phyloP scores from a whole-genome alignment of 371 early-diverging fungal species.

The Haplosporangium sp. region DNA sequence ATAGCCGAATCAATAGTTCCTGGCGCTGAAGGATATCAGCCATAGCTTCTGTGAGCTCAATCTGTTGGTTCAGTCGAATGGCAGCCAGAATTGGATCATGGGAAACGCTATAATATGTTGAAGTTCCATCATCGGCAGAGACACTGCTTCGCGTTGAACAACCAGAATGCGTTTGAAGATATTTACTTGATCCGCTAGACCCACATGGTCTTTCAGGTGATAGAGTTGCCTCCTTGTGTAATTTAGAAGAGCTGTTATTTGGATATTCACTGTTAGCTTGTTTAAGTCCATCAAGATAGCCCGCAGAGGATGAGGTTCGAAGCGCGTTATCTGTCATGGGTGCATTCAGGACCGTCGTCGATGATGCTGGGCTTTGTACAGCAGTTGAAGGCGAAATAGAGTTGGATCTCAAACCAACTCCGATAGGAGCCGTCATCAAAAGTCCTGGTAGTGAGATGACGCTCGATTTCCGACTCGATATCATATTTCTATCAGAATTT shows the following conservation, averaged over 20 bases:
- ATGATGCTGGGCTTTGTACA: neutral
- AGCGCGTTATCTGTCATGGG: constrained; percentile 5
- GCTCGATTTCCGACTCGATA: constrained; percentile 27
- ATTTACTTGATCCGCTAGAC: constrained; percentile 6
- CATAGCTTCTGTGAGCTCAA: constrained; percentile 39
- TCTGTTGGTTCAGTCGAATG: constrained; percentile 25
- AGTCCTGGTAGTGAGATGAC: constrained; percentile 34
- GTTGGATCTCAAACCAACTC: constrained; percentile 10
- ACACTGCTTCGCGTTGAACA: constrained; percentile 34
- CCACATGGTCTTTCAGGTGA: constrained; percentile 2
- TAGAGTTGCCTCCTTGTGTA: neutral
- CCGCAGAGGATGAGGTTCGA: neutral
- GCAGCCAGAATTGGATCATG: constrained; percentile 32
- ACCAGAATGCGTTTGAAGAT: constrained; percentile 8
- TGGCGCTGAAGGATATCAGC: constrained; percentile 71
- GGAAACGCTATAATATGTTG: constrained; percentile 25
- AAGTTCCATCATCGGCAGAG: constrained; percentile 28
- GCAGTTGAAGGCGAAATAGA: neutral
- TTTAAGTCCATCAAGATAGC: neutral
- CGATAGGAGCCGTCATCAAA: constrained; percentile 29
- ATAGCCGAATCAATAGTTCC: constrained; percentile 66
- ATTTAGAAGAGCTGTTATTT: neutral
- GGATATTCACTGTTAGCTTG: neutral
- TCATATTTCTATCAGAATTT: neutral
- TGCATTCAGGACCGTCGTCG: constrained; percentile 8